phyloP scores from a whole-genome alignment of 2,329 filamentous ascomycete species.

The Cytospora paraplurivora region DNA sequence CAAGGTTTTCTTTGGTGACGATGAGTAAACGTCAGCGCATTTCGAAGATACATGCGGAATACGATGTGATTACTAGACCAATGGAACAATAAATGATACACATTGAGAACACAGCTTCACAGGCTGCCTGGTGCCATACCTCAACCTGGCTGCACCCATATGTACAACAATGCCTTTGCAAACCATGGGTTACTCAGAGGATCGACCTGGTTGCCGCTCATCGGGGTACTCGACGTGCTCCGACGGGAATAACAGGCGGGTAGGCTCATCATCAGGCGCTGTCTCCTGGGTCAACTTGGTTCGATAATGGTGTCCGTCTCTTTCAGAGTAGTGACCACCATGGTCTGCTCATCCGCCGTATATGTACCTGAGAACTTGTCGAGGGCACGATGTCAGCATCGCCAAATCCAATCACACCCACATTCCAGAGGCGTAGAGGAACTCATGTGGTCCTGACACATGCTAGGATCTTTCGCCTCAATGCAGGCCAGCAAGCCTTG shows the following conservation, averaged over 20 bases:
- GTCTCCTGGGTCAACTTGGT: too few relatives aligned
- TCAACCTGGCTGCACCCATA: too few relatives aligned
- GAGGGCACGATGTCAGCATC: not conserved
- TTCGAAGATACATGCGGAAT: not conserved
- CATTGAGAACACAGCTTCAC: not conserved
- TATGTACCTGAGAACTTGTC: not conserved
- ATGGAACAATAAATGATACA: not conserved
- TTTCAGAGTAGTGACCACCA: not conserved
- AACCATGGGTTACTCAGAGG: too few relatives aligned
- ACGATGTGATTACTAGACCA: not conserved
- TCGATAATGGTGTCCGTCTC: not conserved
- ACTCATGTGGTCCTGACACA: not conserved
- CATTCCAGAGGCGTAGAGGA: not conserved
- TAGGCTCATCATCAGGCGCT: too few relatives aligned
- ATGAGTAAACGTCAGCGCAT: slow-evolving; percentile 59
- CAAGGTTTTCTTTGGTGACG: slow-evolving; percentile 82
- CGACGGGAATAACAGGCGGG: too few relatives aligned
- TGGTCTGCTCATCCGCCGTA: not conserved
- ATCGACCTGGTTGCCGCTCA: too few relatives aligned
- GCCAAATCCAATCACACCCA: not conserved
- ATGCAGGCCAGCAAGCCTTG: not conserved
- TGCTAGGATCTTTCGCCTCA: not conserved
- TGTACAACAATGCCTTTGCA: too few relatives aligned
- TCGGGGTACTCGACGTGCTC: too few relatives aligned
- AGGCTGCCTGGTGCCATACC: not conserved